A percentile compares a stretch with the other conserved stretches of the same genome.
These are phyloP conservation scores for Cytospora piceae DNA, from an alignment of 2,329 filamentous ascomycete genomes.

Conservation along the genomic window DNA sequence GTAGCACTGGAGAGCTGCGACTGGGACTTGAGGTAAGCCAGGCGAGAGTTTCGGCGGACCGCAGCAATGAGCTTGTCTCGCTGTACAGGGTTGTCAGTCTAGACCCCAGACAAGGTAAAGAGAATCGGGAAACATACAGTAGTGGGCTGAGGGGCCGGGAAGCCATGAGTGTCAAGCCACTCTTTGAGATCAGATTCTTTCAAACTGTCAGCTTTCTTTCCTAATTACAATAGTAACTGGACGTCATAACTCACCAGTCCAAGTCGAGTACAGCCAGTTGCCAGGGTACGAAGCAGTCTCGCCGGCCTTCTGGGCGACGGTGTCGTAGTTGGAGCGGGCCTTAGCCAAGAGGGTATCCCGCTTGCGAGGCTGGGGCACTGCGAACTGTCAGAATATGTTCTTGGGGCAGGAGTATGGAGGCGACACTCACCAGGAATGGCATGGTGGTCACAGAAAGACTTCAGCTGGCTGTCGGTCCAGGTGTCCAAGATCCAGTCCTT, in stretches of 20 bases:
- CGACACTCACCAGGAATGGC: constrained; percentile 66
- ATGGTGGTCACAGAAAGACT: constrained; percentile 89
- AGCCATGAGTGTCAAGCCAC: constrained; percentile 88
- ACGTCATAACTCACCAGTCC: constrained; percentile 59
- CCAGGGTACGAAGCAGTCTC: constrained; percentile 87
- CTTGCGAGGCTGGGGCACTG: constrained; percentile 81
- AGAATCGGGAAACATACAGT: constrained; percentile 44
- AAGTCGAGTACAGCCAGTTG: constrained; percentile 89
- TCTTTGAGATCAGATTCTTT: constrained; percentile 86
- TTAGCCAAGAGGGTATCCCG: constrained; percentile 81
- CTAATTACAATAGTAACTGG: background rate
- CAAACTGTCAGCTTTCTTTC: background rate
- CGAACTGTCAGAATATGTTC: constrained; percentile 4
- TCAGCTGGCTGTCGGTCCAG: constrained; percentile 92
- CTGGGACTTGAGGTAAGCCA: constrained; percentile 72
- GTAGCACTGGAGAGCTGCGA: constrained; percentile 63
- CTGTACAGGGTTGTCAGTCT: constrained; percentile 36
- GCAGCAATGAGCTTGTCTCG: constrained; percentile 88
- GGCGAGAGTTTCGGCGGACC: constrained; percentile 86
- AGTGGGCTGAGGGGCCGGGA: constrained; percentile 82
- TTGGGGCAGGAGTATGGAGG: background rate
- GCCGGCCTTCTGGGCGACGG: constrained; percentile 71
- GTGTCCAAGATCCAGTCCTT: constrained; percentile 95
- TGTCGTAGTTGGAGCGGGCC: constrained; percentile 80
- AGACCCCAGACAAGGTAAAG: background rate